phyloP scores from a whole-genome alignment of 768 basidiomycete genomes.

The Lyophyllum semitale region DNA sequence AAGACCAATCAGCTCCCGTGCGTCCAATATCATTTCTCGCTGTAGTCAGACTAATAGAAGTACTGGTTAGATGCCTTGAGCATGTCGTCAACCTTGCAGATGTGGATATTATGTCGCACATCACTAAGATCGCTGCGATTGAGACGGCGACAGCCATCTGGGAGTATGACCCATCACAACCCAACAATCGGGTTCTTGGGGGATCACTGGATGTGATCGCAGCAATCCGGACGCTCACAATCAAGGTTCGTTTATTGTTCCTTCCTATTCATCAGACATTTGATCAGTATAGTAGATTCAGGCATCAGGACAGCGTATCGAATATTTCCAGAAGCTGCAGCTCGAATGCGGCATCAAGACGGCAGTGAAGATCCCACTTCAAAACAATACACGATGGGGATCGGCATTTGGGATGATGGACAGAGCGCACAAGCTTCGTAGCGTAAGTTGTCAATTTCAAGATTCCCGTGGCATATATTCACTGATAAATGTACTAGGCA shows the following conservation, averaged over 20 bases:
- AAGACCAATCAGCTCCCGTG: not conserved
- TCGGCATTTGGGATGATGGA: conserved; percentile 22
- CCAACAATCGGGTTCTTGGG: conserved; percentile 24
- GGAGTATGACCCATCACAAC: conserved; percentile 29
- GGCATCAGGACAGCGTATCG: conserved; percentile 22
- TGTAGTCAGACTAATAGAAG: not conserved
- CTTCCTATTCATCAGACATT: not conserved
- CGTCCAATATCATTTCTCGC: not conserved
- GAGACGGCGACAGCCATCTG: conserved; percentile 31
- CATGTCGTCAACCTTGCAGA: not conserved
- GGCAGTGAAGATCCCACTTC: conserved; percentile 23
- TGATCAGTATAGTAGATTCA: conserved; percentile 20
- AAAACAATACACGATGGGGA: conserved; percentile 28
- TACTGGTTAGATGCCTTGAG: not conserved
- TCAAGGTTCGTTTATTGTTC: conserved; percentile 24
- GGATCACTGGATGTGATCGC: conserved; percentile 30
- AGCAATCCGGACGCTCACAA: conserved; percentile 24
- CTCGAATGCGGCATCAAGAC: conserved; percentile 8
- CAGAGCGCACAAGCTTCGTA: conserved; percentile 10
- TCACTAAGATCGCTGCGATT: conserved; percentile 25
- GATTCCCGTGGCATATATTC: conserved; percentile 8
- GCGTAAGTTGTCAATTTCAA: conserved; percentile 5
- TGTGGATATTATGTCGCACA: not conserved
- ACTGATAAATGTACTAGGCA: not conserved
- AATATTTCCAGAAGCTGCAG: conserved; percentile 24